Percentiles rank a stretch among this genome's conserved stretches.
phyloP scores from a whole-genome alignment of 2,329 filamentous ascomycete species.

The Hirsutella thompsonii region DNA sequence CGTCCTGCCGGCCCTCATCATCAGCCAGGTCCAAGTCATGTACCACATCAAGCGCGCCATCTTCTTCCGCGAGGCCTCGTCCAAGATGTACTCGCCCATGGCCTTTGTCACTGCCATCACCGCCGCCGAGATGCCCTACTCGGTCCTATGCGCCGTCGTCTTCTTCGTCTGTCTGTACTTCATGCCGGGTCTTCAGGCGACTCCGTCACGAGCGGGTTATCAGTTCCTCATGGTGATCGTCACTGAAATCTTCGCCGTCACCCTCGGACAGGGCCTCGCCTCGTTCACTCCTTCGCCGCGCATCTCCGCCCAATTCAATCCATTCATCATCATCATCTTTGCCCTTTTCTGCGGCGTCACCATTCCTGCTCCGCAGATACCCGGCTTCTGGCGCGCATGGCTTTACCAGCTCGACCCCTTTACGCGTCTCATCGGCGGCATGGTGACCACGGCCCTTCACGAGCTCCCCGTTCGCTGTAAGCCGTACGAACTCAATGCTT shows the following conservation, averaged over 20 bases:
- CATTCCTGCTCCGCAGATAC: constrained; percentile 66
- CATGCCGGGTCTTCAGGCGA: constrained; percentile 59
- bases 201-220: constrained; percentile 59
- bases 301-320: constrained; percentile 68
- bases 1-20: constrained; percentile 70
- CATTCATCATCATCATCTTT: constrained; percentile 72
- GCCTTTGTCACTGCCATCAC: constrained; percentile 69
- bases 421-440: constrained; percentile 67
- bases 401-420: constrained; percentile 75
- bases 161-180: constrained; percentile 83
- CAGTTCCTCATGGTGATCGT: constrained; percentile 78
- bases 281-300: constrained; percentile 68
- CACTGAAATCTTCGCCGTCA: constrained; percentile 75
- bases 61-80: constrained; percentile 74
- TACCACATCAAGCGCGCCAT: constrained; percentile 70
- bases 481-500: constrained; percentile 49
- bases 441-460: constrained; percentile 68
- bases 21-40: constrained; percentile 69
- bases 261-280: constrained; percentile 63
- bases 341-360: constrained; percentile 81
- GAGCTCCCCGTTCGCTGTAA: constrained; percentile 48
- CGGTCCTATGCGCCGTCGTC: constrained; percentile 60
- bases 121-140: constrained; percentile 77
- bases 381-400: constrained; percentile 67
- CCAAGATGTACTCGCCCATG: constrained; percentile 74